These are phyloP conservation scores for Apiospora kogelbergensis DNA, from an alignment of 2,329 filamentous ascomycete species.

Conservation along the genomic window DNA sequence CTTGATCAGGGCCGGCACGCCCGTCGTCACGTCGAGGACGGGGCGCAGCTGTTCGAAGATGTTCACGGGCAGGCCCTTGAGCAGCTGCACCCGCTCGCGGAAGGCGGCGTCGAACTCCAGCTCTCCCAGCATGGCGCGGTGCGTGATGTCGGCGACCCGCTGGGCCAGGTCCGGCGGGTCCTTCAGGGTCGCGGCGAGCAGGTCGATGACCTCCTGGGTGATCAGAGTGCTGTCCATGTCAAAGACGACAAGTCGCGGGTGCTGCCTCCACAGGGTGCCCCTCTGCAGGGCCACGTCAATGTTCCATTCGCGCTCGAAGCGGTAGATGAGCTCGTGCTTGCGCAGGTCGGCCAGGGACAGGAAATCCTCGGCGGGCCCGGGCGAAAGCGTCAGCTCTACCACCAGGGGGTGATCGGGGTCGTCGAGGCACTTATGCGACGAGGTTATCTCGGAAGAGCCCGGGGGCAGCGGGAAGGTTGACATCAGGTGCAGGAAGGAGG, in stretches of 20 bases:
- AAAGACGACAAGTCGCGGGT: conserved; percentile 88
- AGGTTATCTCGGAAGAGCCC: conserved; percentile 53
- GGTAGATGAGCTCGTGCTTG: conserved; percentile 78
- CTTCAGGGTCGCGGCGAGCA: conserved; percentile 78
- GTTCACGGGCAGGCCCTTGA: conserved; percentile 75
- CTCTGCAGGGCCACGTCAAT: conserved; percentile 78
- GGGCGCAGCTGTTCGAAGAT: conserved; percentile 78
- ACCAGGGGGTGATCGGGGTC: conserved; percentile 58
- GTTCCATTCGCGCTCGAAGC: conserved; percentile 87
- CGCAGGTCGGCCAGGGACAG: conserved; percentile 68
- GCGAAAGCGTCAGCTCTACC: conserved; percentile 65
- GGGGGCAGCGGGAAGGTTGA: conserved; percentile 57
- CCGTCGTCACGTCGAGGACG: conserved; percentile 77
- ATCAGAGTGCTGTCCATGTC: conserved; percentile 99
- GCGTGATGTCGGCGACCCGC: conserved; percentile 84
- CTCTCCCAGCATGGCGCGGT: conserved; percentile 93
- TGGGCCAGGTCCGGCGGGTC: conserved; percentile 71
- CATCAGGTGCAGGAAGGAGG: conserved; percentile 66
- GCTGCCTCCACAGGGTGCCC: conserved; percentile 71
- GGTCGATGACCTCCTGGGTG: conserved; percentile 95
- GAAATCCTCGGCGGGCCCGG: conserved; percentile 61
- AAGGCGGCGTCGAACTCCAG: conserved; percentile 87
- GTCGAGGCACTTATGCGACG: conserved; percentile 66
- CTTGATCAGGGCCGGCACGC: conserved; percentile 71
- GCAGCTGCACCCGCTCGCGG: conserved; percentile 73